Conservation (phyloP, 2,329 filamentous ascomycete genomes). For the Colletotrichum lupini region DNA sequence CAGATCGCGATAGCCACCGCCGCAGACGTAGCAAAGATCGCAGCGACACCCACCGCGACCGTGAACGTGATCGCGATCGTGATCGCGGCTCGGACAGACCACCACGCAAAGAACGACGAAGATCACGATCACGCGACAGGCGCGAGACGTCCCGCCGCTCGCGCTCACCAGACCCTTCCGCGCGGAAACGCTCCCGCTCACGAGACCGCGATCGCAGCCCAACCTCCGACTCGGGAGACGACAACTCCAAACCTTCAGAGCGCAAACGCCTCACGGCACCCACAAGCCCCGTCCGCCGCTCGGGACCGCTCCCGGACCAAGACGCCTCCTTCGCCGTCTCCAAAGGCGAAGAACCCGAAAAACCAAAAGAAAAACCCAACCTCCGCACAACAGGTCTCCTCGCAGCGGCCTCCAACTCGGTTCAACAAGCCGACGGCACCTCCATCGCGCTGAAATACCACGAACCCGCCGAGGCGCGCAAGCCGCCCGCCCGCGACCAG, state of each 20-base stretch:
- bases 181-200: conserved; percentile 24
- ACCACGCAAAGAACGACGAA: conserved; percentile 9
- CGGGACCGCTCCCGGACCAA: conserved; percentile 69
- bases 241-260: conserved; percentile 41
- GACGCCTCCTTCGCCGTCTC: conserved; percentile 68
- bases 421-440: conserved; percentile 78
- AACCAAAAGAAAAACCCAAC: conserved; percentile 89
- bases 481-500: conserved; percentile 79
- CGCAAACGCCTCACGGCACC: conserved; percentile 37
- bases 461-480: conserved; percentile 92
- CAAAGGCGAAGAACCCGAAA: conserved; percentile 59
- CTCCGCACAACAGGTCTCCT: conserved; percentile 83
- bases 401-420: conserved; percentile 86
- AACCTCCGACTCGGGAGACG: conserved; percentile 42
- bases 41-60: background rate
- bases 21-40: too few relatives aligned
- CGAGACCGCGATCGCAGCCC: conserved; percentile 39
- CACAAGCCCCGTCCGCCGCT: conserved; percentile 40
- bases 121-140: conserved; percentile 22
- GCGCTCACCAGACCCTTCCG: conserved; percentile 24
- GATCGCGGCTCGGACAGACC: conserved; percentile 17
- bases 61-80: conserved; percentile 1
- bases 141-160: conserved; percentile 28
- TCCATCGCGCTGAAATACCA: conserved; percentile 92
- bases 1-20: conserved; percentile 10